Evolutionary conservation across 192 early-diverging fungal species (phyloP).

Genomic region (Umbelopsis ramanniana): DNA sequence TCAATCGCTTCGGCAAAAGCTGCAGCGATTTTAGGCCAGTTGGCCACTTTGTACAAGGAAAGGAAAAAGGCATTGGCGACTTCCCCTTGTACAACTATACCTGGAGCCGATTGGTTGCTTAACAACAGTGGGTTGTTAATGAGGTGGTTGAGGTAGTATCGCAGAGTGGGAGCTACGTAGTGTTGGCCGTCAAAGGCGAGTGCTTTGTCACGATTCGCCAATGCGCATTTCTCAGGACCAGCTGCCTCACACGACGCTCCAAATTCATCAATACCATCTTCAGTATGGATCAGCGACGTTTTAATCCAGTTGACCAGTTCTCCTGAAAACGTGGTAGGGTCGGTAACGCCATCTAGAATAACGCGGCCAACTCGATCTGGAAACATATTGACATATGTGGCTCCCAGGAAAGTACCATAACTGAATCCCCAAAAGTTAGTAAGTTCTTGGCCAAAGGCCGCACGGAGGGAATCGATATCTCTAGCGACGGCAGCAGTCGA

Average conservation of each 20-base stretch:
- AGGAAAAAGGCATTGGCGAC: not conserved
- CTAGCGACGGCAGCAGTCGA: slow-evolving; percentile 45
- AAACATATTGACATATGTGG: slow-evolving; percentile 55
- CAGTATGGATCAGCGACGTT: slow-evolving; percentile 19
- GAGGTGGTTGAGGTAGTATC: not conserved
- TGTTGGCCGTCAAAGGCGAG: slow-evolving; percentile 14
- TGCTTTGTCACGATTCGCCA: slow-evolving; percentile 26
- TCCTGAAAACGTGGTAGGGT: slow-evolving; percentile 29
- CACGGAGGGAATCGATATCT: slow-evolving; percentile 48
- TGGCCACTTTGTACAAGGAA: not conserved
- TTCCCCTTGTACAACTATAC: not conserved
- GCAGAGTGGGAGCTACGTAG: slow-evolving; percentile 16
- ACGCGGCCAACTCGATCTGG: slow-evolving; percentile 48
- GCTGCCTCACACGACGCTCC: slow-evolving; percentile 40
- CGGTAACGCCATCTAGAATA: slow-evolving; percentile 49
- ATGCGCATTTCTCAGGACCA: slow-evolving; percentile 40
- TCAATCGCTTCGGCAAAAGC: slow-evolving; percentile 9
- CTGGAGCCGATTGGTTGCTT: not conserved
- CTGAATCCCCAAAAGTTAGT: slow-evolving; percentile 49
- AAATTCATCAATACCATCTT: slow-evolving; percentile 38
- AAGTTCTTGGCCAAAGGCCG: slow-evolving; percentile 38
- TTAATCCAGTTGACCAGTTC: slow-evolving; percentile 26
- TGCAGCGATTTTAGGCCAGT: not conserved
- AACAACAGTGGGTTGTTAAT: not conserved
- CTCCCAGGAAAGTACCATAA: slow-evolving; percentile 50